These are phyloP conservation scores for Colletotrichum simmondsii DNA, from an alignment of 2,329 filamentous ascomycete genomes.

Conservation along the genomic window DNA sequence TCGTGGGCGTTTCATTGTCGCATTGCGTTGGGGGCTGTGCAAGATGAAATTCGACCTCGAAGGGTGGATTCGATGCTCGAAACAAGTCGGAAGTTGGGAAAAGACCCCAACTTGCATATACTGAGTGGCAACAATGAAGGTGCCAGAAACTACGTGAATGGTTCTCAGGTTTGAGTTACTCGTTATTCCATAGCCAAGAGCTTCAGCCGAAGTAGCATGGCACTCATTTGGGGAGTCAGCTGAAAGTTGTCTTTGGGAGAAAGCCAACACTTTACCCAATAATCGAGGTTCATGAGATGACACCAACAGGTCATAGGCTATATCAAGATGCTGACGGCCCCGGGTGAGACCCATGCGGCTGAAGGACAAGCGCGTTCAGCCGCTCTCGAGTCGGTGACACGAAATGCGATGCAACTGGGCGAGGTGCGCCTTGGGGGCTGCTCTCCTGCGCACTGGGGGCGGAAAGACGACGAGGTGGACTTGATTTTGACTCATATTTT, in stretches of 20 bases:
- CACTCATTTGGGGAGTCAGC: background rate
- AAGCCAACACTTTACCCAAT: background rate
- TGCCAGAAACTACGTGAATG: background rate
- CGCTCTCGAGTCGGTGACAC: slow-evolving; percentile 3
- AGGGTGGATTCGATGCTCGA: background rate
- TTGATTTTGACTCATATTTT: background rate
- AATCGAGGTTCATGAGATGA: background rate
- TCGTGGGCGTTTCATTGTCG: background rate
- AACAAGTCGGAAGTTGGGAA: background rate
- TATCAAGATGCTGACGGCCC: background rate
- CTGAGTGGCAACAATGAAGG: background rate
- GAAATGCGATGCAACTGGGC: background rate
- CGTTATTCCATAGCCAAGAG: background rate
- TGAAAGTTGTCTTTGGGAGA: background rate
- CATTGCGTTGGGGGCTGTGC: background rate
- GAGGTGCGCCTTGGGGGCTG: background rate
- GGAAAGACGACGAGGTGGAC: background rate
- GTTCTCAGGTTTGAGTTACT: background rate
- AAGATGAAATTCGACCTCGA: background rate
- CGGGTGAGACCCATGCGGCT: slow-evolving; percentile 8
- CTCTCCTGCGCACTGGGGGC: background rate
- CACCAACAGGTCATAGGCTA: background rate
- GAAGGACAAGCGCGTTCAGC: slow-evolving; percentile 14
- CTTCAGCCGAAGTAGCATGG: background rate
- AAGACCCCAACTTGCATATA: background rate